A percentile compares a stretch with the other conserved stretches of the same genome.
Evolutionary conservation across 805 yeast genomes (phyloP).

Genomic region (Starmerella tilneyi): DNA sequence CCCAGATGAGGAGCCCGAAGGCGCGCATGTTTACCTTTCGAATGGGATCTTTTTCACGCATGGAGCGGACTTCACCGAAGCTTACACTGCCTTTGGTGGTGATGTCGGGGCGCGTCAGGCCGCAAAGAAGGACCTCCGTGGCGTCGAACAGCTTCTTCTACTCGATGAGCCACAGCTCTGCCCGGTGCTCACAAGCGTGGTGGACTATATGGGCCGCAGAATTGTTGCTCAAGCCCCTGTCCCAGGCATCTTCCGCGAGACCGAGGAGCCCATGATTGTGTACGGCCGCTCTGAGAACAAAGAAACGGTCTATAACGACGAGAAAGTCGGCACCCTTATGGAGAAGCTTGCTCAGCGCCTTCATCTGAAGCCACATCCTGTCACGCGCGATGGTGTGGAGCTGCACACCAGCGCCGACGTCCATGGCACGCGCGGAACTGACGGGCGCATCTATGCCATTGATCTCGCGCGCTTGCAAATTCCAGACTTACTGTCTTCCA

Average conservation of each 20-base stretch:
- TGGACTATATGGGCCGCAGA: conserved; percentile 84
- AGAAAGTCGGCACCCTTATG: conserved; percentile 47
- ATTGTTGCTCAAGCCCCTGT: conserved; percentile 89
- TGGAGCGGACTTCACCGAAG: conserved; percentile 60
- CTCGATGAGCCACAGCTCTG: conserved; percentile 54
- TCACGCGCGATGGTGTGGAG: conserved; percentile 38
- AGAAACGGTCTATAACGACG: conserved; percentile 40
- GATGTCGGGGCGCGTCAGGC: conserved; percentile 78
- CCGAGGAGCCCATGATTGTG: conserved; percentile 42
- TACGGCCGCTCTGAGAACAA: conserved; percentile 67
- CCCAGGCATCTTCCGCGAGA: conserved; percentile 67
- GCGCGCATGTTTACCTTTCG: conserved; percentile 57
- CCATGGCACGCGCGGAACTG: conserved; percentile 79
- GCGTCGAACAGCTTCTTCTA: conserved; percentile 58
- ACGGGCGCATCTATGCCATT: conserved; percentile 71
- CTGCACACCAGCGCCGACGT: conserved; percentile 64
- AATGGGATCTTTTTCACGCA: conserved; percentile 81
- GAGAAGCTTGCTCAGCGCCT: conserved; percentile 57
- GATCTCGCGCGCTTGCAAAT: conserved; percentile 82
- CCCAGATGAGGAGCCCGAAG: conserved; percentile 51
- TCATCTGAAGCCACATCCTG: conserved; percentile 64
- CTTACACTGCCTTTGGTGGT: conserved; percentile 60
- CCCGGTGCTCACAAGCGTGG: conserved; percentile 69
- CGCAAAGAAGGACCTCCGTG: conserved; percentile 64
- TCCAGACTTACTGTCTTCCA: conserved; percentile 66